Base-by-base conservation (phyloP, 2,329 filamentous ascomycete species). In the Neonectria ditissima region DNA sequence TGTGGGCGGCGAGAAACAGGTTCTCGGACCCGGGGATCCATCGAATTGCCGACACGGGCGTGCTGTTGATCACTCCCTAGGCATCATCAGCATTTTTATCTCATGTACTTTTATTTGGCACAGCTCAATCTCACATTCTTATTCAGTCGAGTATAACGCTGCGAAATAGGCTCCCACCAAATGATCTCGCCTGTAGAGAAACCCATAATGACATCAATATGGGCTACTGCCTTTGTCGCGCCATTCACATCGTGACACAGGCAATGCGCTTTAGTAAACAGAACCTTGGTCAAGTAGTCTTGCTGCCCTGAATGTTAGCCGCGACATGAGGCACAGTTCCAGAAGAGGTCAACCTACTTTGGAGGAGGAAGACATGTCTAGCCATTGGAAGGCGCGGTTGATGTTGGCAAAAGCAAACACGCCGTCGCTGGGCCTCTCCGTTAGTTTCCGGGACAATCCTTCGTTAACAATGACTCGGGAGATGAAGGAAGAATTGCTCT, bases 401-500 rank as follows among this genome's bases (percentile, higher is more conserved):
- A 98, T 91, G 75, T 99, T 99, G 51, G 92, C 94, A 83, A 99
- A 98, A 2, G 91, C 92, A 79, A 96, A 97, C 4, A 96, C 79
- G 1, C 94, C 94, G 67, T 96, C 92, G 2, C 84, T 84, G 13
- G 90, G 88, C 66, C 93, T 89, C 32, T 98, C 96, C 52, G 88
- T 87, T 66, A 98, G 79, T 68, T 92, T 90, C 79, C 96, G 97
- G 22, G 87, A 85, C 58, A 97, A 79, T 5, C 86, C 85, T 73
- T 99, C 96, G 74, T 97, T 92, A 16, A 94, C 90, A 68, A 98
- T 97, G 32, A 97, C 95, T 58, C 96, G 85, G n/a, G 95, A 97
- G 30, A 99, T 96, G 76, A 97, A 99, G 1, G 95, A 97, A 10
- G 96, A 99, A 79, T 97, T 98, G 81, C 94, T 98, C 84, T 99